phyloP scores from a whole-genome alignment of 2,329 filamentous ascomycete species.

The Phyllosticta citriasiana region DNA sequence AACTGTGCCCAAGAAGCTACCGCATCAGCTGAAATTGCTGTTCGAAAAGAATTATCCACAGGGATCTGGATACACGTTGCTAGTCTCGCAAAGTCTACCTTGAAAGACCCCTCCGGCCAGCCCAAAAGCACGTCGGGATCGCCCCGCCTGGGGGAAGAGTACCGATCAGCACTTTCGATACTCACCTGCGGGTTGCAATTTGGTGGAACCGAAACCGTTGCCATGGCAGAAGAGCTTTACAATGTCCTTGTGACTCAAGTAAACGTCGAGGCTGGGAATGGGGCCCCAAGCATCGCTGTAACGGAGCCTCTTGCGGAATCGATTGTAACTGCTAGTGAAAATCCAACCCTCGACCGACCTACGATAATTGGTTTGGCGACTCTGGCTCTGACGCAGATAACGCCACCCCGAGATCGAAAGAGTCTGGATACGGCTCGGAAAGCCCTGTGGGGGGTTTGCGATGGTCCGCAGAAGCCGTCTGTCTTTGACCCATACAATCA shows the following conservation, averaged over 20 bases:
- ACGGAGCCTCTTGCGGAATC: constrained; percentile 58
- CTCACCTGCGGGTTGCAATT: constrained; percentile 49
- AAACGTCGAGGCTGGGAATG: constrained; percentile 55
- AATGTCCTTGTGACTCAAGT: constrained; percentile 47
- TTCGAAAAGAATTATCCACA: background rate
- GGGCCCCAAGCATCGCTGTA: constrained; percentile 54
- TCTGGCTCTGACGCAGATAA: constrained; percentile 31
- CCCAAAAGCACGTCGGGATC: constrained; percentile 15
- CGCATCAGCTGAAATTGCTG: constrained; percentile 12
- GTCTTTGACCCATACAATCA: constrained; percentile 52
- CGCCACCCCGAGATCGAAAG: constrained; percentile 35
- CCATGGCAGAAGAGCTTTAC: constrained; percentile 38
- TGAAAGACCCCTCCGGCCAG: background rate
- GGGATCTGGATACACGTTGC: constrained; percentile 19
- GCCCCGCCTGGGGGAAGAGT: constrained; percentile 49
- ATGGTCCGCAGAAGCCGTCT: constrained; percentile 23
- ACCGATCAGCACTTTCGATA: constrained; percentile 58
- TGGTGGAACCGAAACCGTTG: constrained; percentile 19
- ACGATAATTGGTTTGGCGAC: constrained; percentile 27
- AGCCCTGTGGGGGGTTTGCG: constrained; percentile 53
- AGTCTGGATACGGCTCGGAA: constrained; percentile 52
- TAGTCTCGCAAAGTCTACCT: background rate
- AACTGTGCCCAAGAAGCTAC: constrained; percentile 22
- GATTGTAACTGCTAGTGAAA: background rate
- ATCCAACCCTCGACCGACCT: constrained; percentile 22